These are phyloP conservation scores for Cryptococcus wingfieldii DNA, from an alignment of 1,284 basidiomycete genomes.

Conservation along the genomic window DNA sequence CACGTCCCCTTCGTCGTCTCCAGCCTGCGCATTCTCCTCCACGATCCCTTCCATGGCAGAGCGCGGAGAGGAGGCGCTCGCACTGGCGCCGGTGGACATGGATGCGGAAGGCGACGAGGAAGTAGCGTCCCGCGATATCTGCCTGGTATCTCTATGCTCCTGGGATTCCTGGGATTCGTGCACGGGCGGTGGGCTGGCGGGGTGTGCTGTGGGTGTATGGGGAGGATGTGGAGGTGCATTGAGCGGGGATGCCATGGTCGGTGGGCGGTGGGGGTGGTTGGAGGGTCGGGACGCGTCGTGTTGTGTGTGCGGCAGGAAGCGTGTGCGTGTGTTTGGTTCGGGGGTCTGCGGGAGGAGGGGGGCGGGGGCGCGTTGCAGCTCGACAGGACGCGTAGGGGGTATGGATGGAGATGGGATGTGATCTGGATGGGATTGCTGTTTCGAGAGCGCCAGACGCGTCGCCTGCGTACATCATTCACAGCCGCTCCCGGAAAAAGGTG, in stretches of 20 bases:
- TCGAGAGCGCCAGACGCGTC: not conserved
- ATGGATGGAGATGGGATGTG: too few species aligned
- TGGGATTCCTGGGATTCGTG: not conserved
- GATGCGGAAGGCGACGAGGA: slow-evolving; percentile 6
- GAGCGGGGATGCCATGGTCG: not conserved
- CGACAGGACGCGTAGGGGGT: too few species aligned
- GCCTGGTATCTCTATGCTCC: slow-evolving; percentile 2
- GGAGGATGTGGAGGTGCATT: not conserved
- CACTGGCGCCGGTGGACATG: slow-evolving; percentile 1
- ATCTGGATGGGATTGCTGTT: too few species aligned
- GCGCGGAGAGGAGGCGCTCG: slow-evolving; percentile 7
- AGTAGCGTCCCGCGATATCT: slow-evolving; percentile 9
- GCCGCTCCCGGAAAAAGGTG: not conserved
- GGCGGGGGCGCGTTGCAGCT: too few species aligned
- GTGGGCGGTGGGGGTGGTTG: not conserved
- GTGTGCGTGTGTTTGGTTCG: not conserved
- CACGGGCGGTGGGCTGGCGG: not conserved
- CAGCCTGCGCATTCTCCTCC: not conserved
- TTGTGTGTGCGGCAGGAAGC: not conserved
- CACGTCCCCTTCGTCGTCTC: slow-evolving; percentile 26
- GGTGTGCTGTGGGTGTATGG: not conserved
- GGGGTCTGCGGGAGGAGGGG: too few species aligned
- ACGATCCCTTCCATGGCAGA: not conserved
- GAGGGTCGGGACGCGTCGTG: not conserved
- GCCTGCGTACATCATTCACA: not conserved